These are phyloP conservation scores for Paracorniculantispora psalliotae DNA, from an alignment of 2,329 filamentous ascomycete species.

Conservation along the genomic window DNA sequence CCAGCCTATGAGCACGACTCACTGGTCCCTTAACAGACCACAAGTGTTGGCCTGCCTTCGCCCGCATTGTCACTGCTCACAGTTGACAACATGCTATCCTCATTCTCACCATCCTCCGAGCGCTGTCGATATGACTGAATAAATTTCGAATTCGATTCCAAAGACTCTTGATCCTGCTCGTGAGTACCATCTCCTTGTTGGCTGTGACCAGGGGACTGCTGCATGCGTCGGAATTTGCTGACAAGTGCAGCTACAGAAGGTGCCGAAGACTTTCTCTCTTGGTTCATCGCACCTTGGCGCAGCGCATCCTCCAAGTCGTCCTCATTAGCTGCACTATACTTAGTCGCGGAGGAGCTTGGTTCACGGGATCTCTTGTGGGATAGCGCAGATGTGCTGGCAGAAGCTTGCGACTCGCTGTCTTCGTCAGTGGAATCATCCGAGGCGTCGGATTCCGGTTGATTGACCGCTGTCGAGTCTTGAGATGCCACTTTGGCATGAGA, in stretches of 20 bases:
- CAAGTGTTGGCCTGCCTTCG: not conserved
- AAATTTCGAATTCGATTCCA: constrained; percentile 10
- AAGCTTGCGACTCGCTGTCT: not conserved
- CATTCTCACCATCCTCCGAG: constrained; percentile 7
- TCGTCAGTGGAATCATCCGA: not conserved
- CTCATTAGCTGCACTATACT: not conserved
- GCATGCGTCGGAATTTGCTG: constrained; percentile 21
- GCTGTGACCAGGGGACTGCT: constrained; percentile 10
- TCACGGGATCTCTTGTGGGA: not conserved
- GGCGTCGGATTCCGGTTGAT: not conserved
- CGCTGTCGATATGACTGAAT: constrained; percentile 12
- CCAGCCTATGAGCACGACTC: too few relatives aligned
- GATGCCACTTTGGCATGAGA: too few relatives aligned
- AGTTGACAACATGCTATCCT: not conserved
- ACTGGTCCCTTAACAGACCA: not conserved
- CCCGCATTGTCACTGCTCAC: not conserved
- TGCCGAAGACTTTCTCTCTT: constrained; percentile 10
- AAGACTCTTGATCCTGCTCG: constrained; percentile 5
- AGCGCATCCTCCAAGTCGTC: not conserved
- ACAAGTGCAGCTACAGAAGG: constrained; percentile 24
- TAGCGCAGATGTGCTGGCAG: not conserved
- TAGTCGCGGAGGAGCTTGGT: not conserved
- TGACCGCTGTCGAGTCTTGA: not conserved
- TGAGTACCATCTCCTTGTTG: not conserved
- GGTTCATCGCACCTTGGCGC: not conserved